Conservation (phyloP, 2,329 filamentous ascomycete genomes). For the Xylariaceae sp. region DNA sequence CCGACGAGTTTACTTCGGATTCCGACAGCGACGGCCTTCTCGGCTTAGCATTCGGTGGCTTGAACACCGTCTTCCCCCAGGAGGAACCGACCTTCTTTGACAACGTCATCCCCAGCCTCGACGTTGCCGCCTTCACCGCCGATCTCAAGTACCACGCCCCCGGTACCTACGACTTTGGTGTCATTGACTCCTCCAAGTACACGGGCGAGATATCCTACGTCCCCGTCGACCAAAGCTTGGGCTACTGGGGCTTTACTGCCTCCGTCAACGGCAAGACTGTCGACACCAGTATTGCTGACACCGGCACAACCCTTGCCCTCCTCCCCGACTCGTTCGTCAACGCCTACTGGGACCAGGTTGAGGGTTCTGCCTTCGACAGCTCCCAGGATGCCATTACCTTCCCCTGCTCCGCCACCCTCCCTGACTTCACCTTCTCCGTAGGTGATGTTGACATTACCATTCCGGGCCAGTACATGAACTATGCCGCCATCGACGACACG, state of each 20-base stretch:
- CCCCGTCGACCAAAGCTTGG: conserved; percentile 27
- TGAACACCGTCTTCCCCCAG: conserved; percentile 25
- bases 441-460: conserved; percentile 47
- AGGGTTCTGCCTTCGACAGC: conserved; percentile 38
- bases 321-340: conserved; percentile 45
- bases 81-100: conserved; percentile 28
- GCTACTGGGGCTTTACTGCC: conserved; percentile 35
- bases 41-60: conserved; percentile 26
- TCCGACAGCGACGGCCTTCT: conserved; percentile 27
- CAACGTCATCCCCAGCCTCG: conserved; percentile 24
- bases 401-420: conserved; percentile 45
- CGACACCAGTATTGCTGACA: conserved; percentile 54
- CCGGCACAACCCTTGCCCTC: conserved; percentile 51
- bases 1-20: conserved; percentile 26
- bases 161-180: conserved; percentile 37
- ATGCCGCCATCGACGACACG: conserved; percentile 37
- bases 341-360: conserved; percentile 49
- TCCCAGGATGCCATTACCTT: conserved; percentile 48
- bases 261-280: conserved; percentile 26
- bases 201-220: conserved; percentile 31
- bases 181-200: conserved; percentile 30
- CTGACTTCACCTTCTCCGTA: conserved; percentile 49
- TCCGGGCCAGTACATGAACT: conserved; percentile 48
- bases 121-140: conserved; percentile 27
- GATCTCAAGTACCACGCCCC: conserved; percentile 26